Base-by-base conservation (phyloP, 2,329 filamentous ascomycete genomes). In the Diaporthe citriasiana region DNA sequence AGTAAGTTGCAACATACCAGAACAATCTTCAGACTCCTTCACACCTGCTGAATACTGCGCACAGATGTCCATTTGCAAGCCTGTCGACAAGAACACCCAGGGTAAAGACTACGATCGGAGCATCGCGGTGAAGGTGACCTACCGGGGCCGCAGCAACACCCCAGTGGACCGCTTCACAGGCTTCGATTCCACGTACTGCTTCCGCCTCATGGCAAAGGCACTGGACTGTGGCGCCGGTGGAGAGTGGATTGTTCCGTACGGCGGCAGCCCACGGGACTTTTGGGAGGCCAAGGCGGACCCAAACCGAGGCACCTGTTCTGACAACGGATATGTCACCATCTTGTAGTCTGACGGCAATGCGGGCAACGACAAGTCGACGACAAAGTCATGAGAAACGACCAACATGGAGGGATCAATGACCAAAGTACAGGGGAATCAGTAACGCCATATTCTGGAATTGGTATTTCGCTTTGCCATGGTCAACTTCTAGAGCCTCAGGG, bases 221-320 rank as follows among this genome's bases (percentile, higher is more conserved):
- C 4, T 66, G 45, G 30, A 19, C 9, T 51, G 63, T 7, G 45
- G 15, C 22, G 63, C 63, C 4, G 63, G 63, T 27, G 63, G 63
- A 17, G 45, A 51, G n/a, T 66, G 51, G 4, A 2, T 38, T 8
- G 22, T 51, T 22, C 7, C 13, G 8, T 19, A 27, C 15, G 45
- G n/a, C 6, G 4, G 2, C 13, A 12, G 4, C 10, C 9, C 45
- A 8, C 45, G 3, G 22, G 8, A 51, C 10, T 51, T 47, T 33
- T 66, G n/a, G 12, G 63, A 66, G n/a, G 45, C n/a, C 45, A 51
- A 38, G 22, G 63, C 45, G 30, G 63, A 66, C 13, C 63, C 63
- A 51, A 66, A 51, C n/a, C 22, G 45, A 22, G 10, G 27, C 15
- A 9, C 25, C 45, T 51, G 63, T n/a, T 38, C n/a, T 5, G 30